A percentile compares a stretch with the other conserved stretches of the same genome.
These are phyloP conservation scores for Cetraspora pellucida DNA, from an alignment of 192 early-diverging fungal species.

Conservation along the genomic window DNA sequence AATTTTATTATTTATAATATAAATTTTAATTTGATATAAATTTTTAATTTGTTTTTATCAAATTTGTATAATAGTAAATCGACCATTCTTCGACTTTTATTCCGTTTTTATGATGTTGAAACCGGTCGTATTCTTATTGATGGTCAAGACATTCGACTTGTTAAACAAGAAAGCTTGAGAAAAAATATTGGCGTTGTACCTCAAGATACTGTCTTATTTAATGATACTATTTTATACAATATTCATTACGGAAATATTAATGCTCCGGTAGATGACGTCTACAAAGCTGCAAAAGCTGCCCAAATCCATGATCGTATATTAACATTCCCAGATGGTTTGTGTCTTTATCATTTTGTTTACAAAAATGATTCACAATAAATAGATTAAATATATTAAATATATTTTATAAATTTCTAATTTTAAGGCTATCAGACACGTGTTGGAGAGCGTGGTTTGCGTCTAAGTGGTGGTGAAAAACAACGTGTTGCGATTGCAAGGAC, in stretches of 20 bases:
- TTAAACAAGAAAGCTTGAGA: constrained; percentile 75
- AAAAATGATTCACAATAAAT: neutral
- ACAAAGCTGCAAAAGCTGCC: constrained; percentile 69
- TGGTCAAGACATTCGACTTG: constrained; percentile 73
- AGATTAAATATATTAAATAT: constrained; percentile 2
- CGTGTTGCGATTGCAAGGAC: constrained; percentile 85
- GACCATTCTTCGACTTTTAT: constrained; percentile 77
- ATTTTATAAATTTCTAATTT: constrained; percentile 13
- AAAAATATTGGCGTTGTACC: constrained; percentile 90
- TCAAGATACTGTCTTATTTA: constrained; percentile 95
- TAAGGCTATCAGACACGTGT: constrained; percentile 61
- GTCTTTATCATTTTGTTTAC: constrained; percentile 22
- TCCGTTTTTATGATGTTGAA: constrained; percentile 89
- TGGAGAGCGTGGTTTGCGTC: constrained; percentile 72
- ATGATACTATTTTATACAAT: constrained; percentile 93
- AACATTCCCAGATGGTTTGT: constrained; percentile 71
- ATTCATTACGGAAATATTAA: constrained; percentile 81
- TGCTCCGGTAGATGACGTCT: constrained; percentile 71
- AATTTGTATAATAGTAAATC: constrained; percentile 49
- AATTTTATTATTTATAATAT: neutral
- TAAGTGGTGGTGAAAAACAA: constrained; percentile 94
- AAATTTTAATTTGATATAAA: neutral
- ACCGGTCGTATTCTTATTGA: constrained; percentile 85
- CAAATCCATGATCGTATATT: constrained; percentile 83
- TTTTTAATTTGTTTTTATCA: neutral